These are phyloP conservation scores for Neopestalotiopsis sp. DNA, from an alignment of 2,329 filamentous ascomycete genomes.

Conservation along the genomic window DNA sequence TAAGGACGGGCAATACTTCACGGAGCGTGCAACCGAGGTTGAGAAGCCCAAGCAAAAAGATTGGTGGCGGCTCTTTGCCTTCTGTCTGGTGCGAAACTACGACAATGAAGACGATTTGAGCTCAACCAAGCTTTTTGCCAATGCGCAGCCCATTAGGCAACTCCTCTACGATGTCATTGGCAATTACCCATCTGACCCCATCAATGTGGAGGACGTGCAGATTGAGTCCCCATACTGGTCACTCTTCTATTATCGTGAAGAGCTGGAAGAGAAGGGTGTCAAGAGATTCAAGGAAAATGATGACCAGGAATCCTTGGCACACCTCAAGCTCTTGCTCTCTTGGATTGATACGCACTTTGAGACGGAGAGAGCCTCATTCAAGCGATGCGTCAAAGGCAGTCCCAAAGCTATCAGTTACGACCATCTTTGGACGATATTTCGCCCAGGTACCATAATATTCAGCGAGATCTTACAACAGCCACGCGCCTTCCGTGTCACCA, in stretches of 20 bases:
- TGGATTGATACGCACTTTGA: constrained; percentile 42
- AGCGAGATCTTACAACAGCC: constrained; percentile 30
- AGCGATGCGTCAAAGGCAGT: constrained; percentile 30
- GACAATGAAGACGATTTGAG: constrained; percentile 26
- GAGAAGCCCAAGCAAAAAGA: constrained; percentile 29
- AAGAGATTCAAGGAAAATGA: constrained; percentile 33
- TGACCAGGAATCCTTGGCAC: constrained; percentile 31
- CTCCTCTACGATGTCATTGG: constrained; percentile 36
- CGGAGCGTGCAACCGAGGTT: constrained; percentile 32
- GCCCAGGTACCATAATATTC: constrained; percentile 34
- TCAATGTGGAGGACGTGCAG: constrained; percentile 30
- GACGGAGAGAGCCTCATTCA: constrained; percentile 32
- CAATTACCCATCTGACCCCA: constrained; percentile 27
- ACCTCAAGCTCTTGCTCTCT: constrained; percentile 33
- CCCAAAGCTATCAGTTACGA: constrained; percentile 33
- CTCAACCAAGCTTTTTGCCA: constrained; percentile 34
- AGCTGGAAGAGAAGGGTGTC: constrained; percentile 32
- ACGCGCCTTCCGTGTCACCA: constrained; percentile 36
- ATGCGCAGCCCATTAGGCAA: constrained; percentile 34
- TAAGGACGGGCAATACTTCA: constrained; percentile 33
- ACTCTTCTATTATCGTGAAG: constrained; percentile 33
- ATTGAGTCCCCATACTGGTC: constrained; percentile 32
- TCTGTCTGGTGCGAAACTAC: constrained; percentile 34
- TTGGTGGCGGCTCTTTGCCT: constrained; percentile 39
- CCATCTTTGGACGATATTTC: constrained; percentile 37